Evolutionary conservation across 257 asterid species (phyloP).

Genomic region (Asclepias syriaca): DNA sequence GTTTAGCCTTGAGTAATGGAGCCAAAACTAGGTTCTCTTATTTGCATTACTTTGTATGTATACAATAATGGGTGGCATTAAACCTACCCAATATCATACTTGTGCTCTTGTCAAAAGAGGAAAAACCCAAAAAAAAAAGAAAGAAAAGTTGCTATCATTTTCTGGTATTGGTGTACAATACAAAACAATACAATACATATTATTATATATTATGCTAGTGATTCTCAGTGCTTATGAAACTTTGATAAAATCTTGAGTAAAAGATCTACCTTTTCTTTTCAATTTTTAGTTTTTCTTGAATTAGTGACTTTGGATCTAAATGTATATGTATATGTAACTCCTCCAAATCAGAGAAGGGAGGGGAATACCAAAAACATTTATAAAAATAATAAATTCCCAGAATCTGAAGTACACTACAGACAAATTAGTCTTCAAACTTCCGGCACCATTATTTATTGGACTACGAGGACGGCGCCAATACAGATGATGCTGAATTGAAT

Average conservation of each 20-base stretch:
- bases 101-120: neutral
- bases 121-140: neutral
- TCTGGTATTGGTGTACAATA: neutral
- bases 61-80: constrained; percentile 4
- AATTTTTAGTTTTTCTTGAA: too few relatives aligned
- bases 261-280: too few relatives aligned
- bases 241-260: neutral
- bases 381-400: too few relatives aligned
- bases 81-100: neutral
- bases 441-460: neutral
- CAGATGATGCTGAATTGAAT: neutral
- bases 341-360: too few relatives aligned
- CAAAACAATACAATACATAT: too few relatives aligned
- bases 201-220: too few relatives aligned
- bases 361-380: too few relatives aligned
- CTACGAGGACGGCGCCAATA: neutral
- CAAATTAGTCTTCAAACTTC: neutral
- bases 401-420: neutral
- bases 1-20: neutral
- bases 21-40: neutral
- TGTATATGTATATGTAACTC: too few relatives aligned
- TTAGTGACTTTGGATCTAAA: too few relatives aligned
- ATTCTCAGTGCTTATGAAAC: neutral
- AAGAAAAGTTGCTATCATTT: neutral
- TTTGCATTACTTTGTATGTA: constrained; percentile 13